Conservation (phyloP, 148 eudicot species). For the Rhododendron ovatum region DNA sequence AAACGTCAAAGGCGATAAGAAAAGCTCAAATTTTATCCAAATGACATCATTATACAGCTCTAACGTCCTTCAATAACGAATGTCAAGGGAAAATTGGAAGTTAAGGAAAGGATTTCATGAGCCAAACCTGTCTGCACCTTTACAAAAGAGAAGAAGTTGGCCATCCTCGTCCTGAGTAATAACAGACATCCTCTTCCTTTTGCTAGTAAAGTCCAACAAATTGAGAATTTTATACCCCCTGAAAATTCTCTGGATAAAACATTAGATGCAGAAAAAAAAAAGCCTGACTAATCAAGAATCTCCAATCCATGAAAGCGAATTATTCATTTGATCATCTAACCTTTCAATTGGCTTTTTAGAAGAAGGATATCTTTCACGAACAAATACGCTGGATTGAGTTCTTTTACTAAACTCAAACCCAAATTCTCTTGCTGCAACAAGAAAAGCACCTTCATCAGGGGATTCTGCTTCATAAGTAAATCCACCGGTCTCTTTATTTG, state of each 20-base stretch:
- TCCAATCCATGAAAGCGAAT: neutral
- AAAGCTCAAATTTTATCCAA: no score
- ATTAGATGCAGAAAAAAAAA: neutral
- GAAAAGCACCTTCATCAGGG: slow-evolving; percentile 94
- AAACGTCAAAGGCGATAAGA: no score
- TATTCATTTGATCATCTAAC: slow-evolving; percentile 28
- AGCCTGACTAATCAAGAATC: no score
- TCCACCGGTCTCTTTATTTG: no score
- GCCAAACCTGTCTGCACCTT: slow-evolving; percentile 82
- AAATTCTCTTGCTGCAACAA: slow-evolving; percentile 96
- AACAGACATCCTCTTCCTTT: slow-evolving; percentile 80
- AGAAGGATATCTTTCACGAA: slow-evolving; percentile 67
- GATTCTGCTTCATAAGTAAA: slow-evolving; percentile 68
- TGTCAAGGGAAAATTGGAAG: neutral
- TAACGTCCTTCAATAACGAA: no score
- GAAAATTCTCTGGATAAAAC: neutral
- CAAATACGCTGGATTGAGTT: slow-evolving; percentile 71
- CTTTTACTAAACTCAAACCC: slow-evolving; percentile 83
- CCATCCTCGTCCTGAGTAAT: slow-evolving; percentile 60
- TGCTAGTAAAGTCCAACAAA: slow-evolving; percentile 68
- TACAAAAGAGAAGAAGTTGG: slow-evolving; percentile 57
- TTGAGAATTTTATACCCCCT: slow-evolving; percentile 74
- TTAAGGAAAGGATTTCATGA: neutral
- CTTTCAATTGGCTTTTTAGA: slow-evolving; percentile 58
- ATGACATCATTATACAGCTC: no score